Conservation (phyloP, 371 early-diverging fungal genomes). For the Coemansia sp. region DNA sequence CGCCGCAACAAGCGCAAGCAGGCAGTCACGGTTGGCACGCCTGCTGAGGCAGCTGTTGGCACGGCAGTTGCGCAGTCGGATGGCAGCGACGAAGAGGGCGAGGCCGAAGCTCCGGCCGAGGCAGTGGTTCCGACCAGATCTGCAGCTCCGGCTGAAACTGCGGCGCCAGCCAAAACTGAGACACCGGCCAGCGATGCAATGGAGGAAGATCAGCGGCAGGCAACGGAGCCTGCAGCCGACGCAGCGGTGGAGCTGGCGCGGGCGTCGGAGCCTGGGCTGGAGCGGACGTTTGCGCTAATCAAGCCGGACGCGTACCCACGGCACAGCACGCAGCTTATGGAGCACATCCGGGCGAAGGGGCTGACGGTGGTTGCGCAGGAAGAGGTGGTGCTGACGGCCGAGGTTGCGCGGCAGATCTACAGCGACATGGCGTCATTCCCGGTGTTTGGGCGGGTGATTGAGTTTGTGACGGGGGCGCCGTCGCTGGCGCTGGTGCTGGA, state of each 20-base stretch:
- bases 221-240: neutral
- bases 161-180: neutral
- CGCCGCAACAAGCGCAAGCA: constrained; percentile 49
- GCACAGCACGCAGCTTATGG: constrained; percentile 61
- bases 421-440: constrained; percentile 38
- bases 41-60: neutral
- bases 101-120: neutral
- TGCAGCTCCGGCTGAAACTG: neutral
- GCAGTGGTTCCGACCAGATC: neutral
- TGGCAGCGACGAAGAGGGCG: constrained; percentile 35
- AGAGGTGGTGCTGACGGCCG: constrained; percentile 57
- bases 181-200: neutral
- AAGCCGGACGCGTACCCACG: constrained; percentile 63
- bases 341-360: constrained; percentile 56
- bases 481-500: constrained; percentile 70
- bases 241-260: constrained; percentile 13
- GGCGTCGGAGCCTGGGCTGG: constrained; percentile 23
- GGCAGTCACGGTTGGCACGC: constrained; percentile 18
- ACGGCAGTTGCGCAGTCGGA: constrained; percentile 16
- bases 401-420: constrained; percentile 52
- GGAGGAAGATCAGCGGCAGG: neutral
- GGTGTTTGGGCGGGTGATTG: constrained; percentile 64
- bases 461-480: constrained; percentile 73
- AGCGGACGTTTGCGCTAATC: constrained; percentile 62
- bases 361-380: constrained; percentile 62